Percentiles rank a stretch among this genome's conserved stretches.
phyloP scores from a whole-genome alignment of 306 rosid species.

The Gastrolobium villosum region DNA sequence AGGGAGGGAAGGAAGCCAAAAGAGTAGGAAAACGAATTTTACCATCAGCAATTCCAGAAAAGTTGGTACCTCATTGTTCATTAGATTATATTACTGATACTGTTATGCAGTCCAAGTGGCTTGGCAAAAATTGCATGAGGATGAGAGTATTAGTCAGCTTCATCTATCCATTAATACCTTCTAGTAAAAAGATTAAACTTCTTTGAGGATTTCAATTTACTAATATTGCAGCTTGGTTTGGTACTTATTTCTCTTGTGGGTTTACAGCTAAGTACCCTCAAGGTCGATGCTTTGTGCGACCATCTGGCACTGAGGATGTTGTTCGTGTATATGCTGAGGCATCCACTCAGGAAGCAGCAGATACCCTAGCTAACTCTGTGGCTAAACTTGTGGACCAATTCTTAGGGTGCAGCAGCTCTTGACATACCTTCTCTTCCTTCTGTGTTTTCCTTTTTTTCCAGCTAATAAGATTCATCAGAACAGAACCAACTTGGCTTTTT shows the following conservation, averaged over 20 bases:
- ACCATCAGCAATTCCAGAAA: conserved; percentile 7
- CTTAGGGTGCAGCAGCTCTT: conserved; percentile 57
- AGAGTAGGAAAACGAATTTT: not conserved
- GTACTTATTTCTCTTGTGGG: conserved; percentile 33
- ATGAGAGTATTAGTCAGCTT: conserved; percentile 23
- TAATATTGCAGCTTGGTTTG: conserved; percentile 60
- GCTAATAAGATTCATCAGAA: not conserved
- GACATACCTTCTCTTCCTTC: conserved; percentile 1
- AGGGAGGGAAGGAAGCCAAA: not conserved
- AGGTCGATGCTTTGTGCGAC: conserved; percentile 92
- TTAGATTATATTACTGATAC: conserved; percentile 11
- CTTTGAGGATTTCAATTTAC: conserved; percentile 36
- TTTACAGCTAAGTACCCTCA: conserved; percentile 67
- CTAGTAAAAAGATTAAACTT: conserved; percentile 14
- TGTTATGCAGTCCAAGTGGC: conserved; percentile 31
- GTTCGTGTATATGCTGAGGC: conserved; percentile 94
- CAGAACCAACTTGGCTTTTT: conserved; percentile 18
- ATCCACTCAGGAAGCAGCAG: conserved; percentile 76
- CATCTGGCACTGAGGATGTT: conserved; percentile 97
- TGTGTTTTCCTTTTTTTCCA: not conserved
- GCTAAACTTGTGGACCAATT: conserved; percentile 73
- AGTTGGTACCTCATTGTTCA: conserved; percentile 13
- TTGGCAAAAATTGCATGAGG: conserved; percentile 32
- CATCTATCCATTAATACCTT: conserved; percentile 30
- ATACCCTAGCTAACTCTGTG: conserved; percentile 72